phyloP scores from a whole-genome alignment of 2,329 filamentous ascomycete species.

The Xylariaceae sp. region DNA sequence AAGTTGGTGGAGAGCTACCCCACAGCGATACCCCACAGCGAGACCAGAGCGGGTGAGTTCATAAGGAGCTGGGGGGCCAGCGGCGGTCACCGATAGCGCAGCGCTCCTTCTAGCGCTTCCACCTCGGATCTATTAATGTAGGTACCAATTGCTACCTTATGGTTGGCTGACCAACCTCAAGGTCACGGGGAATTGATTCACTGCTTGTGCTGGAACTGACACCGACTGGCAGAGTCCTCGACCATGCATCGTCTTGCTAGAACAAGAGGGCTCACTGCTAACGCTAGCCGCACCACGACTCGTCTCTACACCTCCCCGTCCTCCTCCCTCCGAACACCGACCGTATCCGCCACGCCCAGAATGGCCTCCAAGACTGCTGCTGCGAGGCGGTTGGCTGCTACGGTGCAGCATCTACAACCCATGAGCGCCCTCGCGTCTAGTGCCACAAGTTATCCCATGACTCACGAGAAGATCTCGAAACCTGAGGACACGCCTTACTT shows the following conservation, averaged over 20 bases:
- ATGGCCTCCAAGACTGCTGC: slow-evolving; percentile 49
- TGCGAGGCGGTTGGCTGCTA: slow-evolving; percentile 62
- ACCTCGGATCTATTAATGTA: slow-evolving; percentile 2
- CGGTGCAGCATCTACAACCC: slow-evolving; percentile 60
- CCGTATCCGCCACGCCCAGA: slow-evolving; percentile 33
- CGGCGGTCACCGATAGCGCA: slow-evolving; percentile 20
- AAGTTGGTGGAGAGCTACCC: slow-evolving; percentile 10
- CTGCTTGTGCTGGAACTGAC: no score
- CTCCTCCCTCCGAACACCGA: slow-evolving; percentile 12
- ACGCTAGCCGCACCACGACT: slow-evolving; percentile 34
- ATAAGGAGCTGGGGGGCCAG: slow-evolving; percentile 16
- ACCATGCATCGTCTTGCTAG: slow-evolving; percentile 41
- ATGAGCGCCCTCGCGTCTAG: slow-evolving; percentile 60
- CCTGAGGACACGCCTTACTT: slow-evolving; percentile 80
- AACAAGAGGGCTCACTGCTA: slow-evolving; percentile 34
- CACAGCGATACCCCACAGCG: slow-evolving; percentile 17
- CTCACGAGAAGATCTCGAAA: slow-evolving; percentile 71
- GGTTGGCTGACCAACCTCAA: slow-evolving; percentile 15
- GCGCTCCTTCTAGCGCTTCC: neutral
- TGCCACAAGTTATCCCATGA: slow-evolving; percentile 68
- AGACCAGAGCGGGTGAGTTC: no score
- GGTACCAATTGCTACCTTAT: neutral
- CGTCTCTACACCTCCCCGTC: slow-evolving; percentile 32
- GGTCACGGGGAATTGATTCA: no score
- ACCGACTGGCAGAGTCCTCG: neutral